Evolutionary conservation across 2,329 filamentous ascomycete genomes (phyloP).

Genomic region (Tolypocladium cylindrosporum): DNA sequence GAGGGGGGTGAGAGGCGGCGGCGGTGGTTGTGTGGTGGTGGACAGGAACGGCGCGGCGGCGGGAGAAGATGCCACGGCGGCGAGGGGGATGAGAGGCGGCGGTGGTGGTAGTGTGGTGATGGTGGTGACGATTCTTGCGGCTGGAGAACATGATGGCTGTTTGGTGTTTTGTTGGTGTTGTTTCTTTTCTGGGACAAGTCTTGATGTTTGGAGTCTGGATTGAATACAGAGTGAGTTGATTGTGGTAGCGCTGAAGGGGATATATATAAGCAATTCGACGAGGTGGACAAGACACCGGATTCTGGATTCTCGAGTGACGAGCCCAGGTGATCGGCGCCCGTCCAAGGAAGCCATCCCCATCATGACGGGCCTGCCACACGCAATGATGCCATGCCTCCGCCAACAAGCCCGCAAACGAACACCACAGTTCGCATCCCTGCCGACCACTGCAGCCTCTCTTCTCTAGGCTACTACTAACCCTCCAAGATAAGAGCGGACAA

Average conservation of each 20-base stretch:
- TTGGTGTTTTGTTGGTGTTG: not conserved
- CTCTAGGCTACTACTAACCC: not conserved
- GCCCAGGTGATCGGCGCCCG: not conserved
- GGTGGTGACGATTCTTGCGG: conserved; percentile 12
- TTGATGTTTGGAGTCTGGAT: not conserved
- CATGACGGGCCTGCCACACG: not conserved
- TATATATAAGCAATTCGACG: not conserved
- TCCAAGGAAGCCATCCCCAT: not conserved
- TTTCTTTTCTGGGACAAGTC: not conserved
- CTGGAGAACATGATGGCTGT: conserved; percentile 11
- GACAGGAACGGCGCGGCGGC: conserved; percentile 24
- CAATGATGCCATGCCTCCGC: not conserved
- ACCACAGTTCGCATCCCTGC: not conserved
- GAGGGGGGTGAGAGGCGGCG: conserved; percentile 25
- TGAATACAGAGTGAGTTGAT: not conserved
- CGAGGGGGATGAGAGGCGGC: conserved; percentile 26
- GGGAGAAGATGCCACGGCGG: conserved; percentile 30
- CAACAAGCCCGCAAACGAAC: not conserved
- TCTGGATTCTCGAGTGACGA: not conserved
- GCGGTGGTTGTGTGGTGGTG: conserved; percentile 23
- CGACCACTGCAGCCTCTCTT: not conserved
- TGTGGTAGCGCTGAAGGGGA: not conserved
- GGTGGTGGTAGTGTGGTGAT: conserved; percentile 23
- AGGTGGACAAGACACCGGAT: not conserved
- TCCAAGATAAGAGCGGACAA: not conserved